Evolutionary conservation across 805 yeast species (phyloP).

Genomic region (Cyberlindnera euphorbiiphila): DNA sequence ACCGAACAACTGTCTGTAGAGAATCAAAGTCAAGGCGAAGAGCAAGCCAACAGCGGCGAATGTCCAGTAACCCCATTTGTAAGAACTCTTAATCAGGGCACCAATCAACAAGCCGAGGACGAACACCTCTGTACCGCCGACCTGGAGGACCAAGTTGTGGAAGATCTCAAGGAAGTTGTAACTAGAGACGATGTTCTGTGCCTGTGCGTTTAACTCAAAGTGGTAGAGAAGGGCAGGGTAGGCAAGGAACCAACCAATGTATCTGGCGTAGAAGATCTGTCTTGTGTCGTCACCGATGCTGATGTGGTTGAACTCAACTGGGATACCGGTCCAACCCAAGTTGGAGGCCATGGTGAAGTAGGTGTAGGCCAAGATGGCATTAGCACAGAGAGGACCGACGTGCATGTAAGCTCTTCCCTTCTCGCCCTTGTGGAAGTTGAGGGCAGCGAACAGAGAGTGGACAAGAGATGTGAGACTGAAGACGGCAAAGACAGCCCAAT

Average conservation of each 20-base stretch:
- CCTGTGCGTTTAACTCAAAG: constrained; percentile 27
- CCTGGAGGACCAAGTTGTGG: constrained; percentile 35
- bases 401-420: constrained; percentile 30
- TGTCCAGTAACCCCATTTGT: constrained; percentile 68
- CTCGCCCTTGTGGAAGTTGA: constrained; percentile 22
- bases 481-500: constrained; percentile 57
- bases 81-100: constrained; percentile 47
- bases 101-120: constrained; percentile 57
- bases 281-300: constrained; percentile 34
- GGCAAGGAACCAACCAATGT: constrained; percentile 53
- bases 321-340: constrained; percentile 49
- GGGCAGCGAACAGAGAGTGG: constrained; percentile 25
- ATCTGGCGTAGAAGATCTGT: constrained; percentile 54
- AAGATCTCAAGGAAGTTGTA: constrained; percentile 20
- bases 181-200: constrained; percentile 16
- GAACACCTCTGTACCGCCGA: constrained; percentile 43
- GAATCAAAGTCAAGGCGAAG: constrained; percentile 31
- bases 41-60: constrained; percentile 46
- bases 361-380: constrained; percentile 41
- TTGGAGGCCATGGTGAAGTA: constrained; percentile 57
- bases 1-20: constrained; percentile 28
- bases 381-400: constrained; percentile 40
- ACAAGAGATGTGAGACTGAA: constrained; percentile 37
- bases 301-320: constrained; percentile 47
- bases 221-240: constrained; percentile 42